Evolutionary conservation across 768 basidiomycete species (phyloP).

Genomic region (Porpolomopsis calyptriformis): DNA sequence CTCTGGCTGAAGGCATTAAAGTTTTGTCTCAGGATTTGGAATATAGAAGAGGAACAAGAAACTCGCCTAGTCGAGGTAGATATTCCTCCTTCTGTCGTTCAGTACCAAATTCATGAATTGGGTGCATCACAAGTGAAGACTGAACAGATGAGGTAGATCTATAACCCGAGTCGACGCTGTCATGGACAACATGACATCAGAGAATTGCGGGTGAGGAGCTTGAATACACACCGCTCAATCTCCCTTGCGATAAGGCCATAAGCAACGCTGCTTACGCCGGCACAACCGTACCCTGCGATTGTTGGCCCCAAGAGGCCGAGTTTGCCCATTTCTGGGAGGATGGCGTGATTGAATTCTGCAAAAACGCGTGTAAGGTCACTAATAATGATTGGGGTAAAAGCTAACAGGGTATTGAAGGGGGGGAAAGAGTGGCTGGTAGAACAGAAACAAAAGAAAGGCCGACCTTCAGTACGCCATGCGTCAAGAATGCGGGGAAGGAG

Average conservation of each 20-base stretch:
- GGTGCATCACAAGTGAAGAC: constrained; percentile 94
- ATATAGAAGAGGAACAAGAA: neutral
- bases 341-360: constrained; percentile 63
- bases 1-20: constrained; percentile 43
- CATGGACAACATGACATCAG: neutral
- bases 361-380: neutral
- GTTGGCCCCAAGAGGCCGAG: constrained; percentile 88
- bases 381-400: neutral
- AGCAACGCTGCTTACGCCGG: constrained; percentile 82
- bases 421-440: neutral
- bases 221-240: constrained; percentile 61
- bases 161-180: constrained; percentile 91
- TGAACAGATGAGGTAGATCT: constrained; percentile 93
- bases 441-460: constrained; percentile 11
- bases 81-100: constrained; percentile 87
- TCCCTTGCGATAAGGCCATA: constrained; percentile 92
- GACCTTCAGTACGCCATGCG: constrained; percentile 82
- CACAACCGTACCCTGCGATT: constrained; percentile 88
- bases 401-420: neutral
- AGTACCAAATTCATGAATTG: constrained; percentile 78
- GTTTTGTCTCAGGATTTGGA: neutral
- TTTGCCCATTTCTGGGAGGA: constrained; percentile 86
- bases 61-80: constrained; percentile 67
- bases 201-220: neutral
- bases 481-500: constrained; percentile 82